Conservation (phyloP, 164 flowering plant species). For the Platanus orientalis region DNA sequence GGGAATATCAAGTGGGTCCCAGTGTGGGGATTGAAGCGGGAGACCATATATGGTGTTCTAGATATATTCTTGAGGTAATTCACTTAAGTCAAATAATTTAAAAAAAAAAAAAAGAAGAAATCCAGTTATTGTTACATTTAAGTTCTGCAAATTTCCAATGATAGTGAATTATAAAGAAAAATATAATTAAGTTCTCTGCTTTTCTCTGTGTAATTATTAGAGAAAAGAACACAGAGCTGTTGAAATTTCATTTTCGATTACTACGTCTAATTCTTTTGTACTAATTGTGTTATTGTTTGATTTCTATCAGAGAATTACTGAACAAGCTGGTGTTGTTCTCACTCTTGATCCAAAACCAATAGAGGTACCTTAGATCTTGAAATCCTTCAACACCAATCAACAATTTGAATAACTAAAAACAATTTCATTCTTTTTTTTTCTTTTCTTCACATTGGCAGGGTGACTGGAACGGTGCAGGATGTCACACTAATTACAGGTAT, state of each 20-base stretch:
- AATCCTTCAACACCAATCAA: neutral
- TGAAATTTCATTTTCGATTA: neutral
- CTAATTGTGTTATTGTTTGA: no score
- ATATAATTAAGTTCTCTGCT: no score
- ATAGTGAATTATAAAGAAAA: no score
- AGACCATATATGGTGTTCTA: constrained; percentile 87
- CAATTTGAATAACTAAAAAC: neutral
- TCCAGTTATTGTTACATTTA: no score
- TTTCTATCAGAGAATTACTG: constrained; percentile 84
- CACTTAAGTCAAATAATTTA: neutral
- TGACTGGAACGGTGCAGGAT: constrained; percentile 99
- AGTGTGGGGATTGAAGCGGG: constrained; percentile 98
- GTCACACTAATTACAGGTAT: constrained; percentile 96
- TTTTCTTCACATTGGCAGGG: constrained; percentile 41
- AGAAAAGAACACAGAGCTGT: neutral
- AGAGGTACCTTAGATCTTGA: constrained; percentile 43
- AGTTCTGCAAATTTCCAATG: no score
- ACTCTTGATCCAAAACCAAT: constrained; percentile 97
- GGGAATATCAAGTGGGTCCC: constrained; percentile 99
- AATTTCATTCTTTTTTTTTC: neutral
- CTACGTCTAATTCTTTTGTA: neutral
- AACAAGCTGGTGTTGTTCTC: constrained; percentile 97
- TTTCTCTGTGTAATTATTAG: no score
- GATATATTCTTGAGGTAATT: constrained; percentile 93
- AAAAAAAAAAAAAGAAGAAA: no score